A percentile compares a stretch with the other conserved stretches of the same genome.
phyloP scores from a whole-genome alignment of 2,329 filamentous ascomycete genomes.

The Atkinsonella hypoxylon region DNA sequence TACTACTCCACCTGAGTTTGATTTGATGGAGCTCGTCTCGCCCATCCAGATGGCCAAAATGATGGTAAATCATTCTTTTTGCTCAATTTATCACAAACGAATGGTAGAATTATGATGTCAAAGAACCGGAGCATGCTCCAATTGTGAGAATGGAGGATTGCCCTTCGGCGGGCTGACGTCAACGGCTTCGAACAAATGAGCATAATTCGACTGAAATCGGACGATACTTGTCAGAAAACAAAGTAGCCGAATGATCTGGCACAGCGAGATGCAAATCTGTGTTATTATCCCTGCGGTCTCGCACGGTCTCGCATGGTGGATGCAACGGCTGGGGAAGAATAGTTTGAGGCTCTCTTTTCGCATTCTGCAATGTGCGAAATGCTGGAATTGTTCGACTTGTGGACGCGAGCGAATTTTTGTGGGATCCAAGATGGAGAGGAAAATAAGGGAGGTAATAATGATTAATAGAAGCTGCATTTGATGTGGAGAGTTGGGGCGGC shows the following conservation, averaged over 20 bases:
- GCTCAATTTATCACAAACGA: not conserved
- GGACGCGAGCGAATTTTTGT: not conserved
- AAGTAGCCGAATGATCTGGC: too few species aligned
- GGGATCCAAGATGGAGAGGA: not conserved
- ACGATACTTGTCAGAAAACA: too few species aligned
- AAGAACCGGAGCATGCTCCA: not conserved
- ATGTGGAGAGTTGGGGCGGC: too few species aligned
- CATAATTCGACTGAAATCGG: not conserved
- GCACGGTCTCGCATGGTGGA: too few species aligned
- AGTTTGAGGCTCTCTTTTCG: too few species aligned
- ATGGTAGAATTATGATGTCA: not conserved
- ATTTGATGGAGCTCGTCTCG: conserved; percentile 4
- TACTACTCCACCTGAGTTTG: conserved; percentile 11
- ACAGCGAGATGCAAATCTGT: too few species aligned
- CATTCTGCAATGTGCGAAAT: too few species aligned
- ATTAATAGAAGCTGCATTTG: not conserved
- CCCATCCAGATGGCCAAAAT: not conserved
- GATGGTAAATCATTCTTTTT: not conserved
- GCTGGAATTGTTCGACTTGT: not conserved
- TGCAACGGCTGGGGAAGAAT: too few species aligned
- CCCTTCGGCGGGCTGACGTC: not conserved
- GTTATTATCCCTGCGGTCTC: too few species aligned
- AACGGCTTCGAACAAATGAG: not conserved
- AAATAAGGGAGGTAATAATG: not conserved
- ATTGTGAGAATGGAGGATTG: not conserved